Percentiles rank a stretch among this genome's conserved stretches.
These are phyloP conservation scores for Cystobasidiaceae sp. DNA, from an alignment of 1,284 basidiomycete species.

Conservation along the genomic window DNA sequence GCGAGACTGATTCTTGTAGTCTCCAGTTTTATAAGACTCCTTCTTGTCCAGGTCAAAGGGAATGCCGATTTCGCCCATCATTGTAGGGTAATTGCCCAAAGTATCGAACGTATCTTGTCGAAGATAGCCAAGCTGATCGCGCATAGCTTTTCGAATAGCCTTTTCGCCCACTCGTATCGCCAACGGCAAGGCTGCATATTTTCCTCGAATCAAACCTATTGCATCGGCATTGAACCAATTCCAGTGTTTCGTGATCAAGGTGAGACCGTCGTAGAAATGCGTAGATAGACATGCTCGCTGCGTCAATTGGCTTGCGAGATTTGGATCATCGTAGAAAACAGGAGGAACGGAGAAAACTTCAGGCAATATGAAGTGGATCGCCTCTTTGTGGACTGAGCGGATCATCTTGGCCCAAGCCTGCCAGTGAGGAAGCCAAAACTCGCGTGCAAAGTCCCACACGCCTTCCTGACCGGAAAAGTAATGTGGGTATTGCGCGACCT, in stretches of 20 bases:
- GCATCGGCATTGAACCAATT: conserved; percentile 82
- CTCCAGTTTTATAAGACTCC: conserved; percentile 52
- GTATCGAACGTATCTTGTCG: conserved; percentile 60
- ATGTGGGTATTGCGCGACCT: conserved; percentile 63
- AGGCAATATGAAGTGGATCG: conserved; percentile 86
- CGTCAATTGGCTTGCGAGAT: conserved; percentile 11
- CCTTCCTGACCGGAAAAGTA: conserved; percentile 59
- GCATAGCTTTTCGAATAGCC: conserved; percentile 74
- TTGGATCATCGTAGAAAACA: conserved; percentile 31
- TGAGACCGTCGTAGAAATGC: conserved; percentile 93
- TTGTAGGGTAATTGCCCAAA: conserved; percentile 70
- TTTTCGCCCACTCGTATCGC: conserved; percentile 64
- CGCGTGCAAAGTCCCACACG: conserved; percentile 64
- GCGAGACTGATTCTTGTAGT: conserved; percentile 59
- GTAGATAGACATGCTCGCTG: conserved; percentile 67
- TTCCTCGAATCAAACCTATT: conserved; percentile 70
- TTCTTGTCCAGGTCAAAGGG: conserved; percentile 73
- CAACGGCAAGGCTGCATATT: conserved; percentile 60
- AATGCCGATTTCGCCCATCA: conserved; percentile 93
- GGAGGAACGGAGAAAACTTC: conserved; percentile 70
- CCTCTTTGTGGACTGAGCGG: conserved; percentile 67
- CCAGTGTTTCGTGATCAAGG: conserved; percentile 51
- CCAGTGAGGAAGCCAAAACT: conserved; percentile 81
- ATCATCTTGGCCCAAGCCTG: conserved; percentile 61
- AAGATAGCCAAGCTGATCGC: conserved; percentile 76